Conservation (phyloP, 305 asterid genomes). For the Euphrasia arctica region DNA sequence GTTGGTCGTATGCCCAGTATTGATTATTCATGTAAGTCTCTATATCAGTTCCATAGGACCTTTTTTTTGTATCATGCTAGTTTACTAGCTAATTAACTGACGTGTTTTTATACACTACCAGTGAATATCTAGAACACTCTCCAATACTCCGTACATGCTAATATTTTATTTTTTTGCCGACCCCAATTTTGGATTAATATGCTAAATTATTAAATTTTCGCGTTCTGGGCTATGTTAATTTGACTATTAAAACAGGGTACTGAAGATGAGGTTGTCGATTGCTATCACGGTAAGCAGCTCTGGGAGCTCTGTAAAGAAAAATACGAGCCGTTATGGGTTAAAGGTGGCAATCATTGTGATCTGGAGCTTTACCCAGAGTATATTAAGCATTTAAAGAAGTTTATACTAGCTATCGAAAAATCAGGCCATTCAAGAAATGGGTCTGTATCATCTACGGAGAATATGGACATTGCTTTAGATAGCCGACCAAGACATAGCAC, state of each 20-base stretch:
- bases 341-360: conserved; percentile 93
- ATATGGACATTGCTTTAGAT: conserved; percentile 54
- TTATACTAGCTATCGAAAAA: conserved; percentile 75
- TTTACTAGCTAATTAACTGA: conserved; percentile 2
- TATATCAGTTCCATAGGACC: conserved; percentile 18
- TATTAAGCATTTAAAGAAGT: conserved; percentile 84
- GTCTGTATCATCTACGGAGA: conserved; percentile 38
- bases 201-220: no score
- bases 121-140: conserved; percentile 15
- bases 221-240: not conserved
- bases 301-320: conserved; percentile 89
- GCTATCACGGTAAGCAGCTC: conserved; percentile 87
- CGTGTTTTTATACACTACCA: conserved; percentile 7
- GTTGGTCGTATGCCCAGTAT: conserved; percentile 81
- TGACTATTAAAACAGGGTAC: conserved; percentile 59
- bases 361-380: conserved; percentile 90
- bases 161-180: no score
- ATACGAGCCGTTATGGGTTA: conserved; percentile 90
- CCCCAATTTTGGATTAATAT: no score
- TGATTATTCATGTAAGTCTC: conserved; percentile 89
- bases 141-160: not conserved
- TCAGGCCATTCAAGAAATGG: conserved; percentile 51
- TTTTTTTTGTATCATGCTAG: conserved; percentile 18
- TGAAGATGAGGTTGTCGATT: conserved; percentile 89
- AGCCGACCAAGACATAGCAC: conserved; percentile 71